These are phyloP conservation scores for Oryza glumipatula DNA, from an alignment of 176 grass and related monocot genomes.

Conservation along the genomic window DNA sequence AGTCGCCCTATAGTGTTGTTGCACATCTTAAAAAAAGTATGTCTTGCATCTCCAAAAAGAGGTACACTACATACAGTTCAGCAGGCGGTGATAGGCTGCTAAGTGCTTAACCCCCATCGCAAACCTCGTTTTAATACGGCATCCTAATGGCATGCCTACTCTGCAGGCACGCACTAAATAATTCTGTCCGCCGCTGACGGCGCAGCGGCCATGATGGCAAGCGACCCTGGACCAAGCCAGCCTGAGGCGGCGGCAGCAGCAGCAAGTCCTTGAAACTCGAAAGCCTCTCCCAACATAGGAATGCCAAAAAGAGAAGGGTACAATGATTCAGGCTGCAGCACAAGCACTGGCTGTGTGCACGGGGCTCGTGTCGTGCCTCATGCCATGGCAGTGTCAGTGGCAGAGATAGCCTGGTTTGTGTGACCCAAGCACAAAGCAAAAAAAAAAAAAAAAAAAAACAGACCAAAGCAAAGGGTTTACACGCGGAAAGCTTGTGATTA, in stretches of 20 bases:
- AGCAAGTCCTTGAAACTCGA: background rate
- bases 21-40: background rate
- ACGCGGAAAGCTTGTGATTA: background rate
- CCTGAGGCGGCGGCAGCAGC: background rate
- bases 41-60: background rate
- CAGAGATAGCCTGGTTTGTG: background rate
- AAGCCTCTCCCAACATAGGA: background rate
- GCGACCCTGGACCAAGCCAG: constrained; percentile 3
- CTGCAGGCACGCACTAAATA: constrained; percentile 28
- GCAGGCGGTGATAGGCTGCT: background rate
- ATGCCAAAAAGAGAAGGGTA: constrained; percentile 10
- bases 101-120: background rate
- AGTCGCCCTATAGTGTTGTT: background rate
- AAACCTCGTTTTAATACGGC: background rate
- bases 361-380: background rate
- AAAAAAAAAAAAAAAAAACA: too few relatives aligned
- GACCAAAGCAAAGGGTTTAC: background rate
- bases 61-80: background rate
- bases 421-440: constrained; percentile 4
- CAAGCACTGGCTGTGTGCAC: background rate
- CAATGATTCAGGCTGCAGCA: constrained; percentile 22
- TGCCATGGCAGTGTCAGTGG: background rate
- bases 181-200: constrained; percentile 27
- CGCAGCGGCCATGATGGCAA: constrained; percentile 26
- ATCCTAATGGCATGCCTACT: constrained; percentile 25